Base-by-base conservation (phyloP, 139 green algal species). In the Raphidocelis subcapitata region DNA sequence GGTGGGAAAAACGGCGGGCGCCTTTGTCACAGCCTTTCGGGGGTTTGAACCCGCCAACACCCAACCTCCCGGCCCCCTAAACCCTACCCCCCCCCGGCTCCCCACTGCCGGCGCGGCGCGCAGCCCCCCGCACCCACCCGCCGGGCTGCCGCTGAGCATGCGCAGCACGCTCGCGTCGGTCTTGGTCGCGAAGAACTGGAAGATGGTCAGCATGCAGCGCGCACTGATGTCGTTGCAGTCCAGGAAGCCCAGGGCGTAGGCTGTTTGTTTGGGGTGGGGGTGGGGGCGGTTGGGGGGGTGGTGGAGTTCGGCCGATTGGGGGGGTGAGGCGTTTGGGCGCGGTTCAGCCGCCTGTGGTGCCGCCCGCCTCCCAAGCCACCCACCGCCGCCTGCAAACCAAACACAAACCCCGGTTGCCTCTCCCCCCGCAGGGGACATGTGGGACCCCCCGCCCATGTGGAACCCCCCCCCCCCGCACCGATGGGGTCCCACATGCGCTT, bases 401-500 rank as follows among this genome's bases (percentile, higher is more conserved):
- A n/a, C n/a, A n/a, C n/a, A n/a, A 5, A 26, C 4, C 32, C 62
- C 3, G 12, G 24, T n/a, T 61, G 52, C 52, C 12, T 14, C 15
- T 23, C 1, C 59, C 28, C 16, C 2, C 5, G 29, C 1, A 26
- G 59, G 14, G 23, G 12, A 24, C n/a, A 21, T 5, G 23, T 0
- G 26, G 1, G n/a, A 55, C 37, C 29, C 24, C 36, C 55, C 10
- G 8, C n/a, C 14, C 63, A 59, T n/a, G 24, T 2, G 5, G 24
- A 26, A 16, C 16, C 4, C 10, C 21, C 16, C 54, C 23, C 32
- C 67, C 1, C 16, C 82, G 77, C 72, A 93, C 88, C 93, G 51
- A 98, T 97, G 36, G 94, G 94, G 82, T 98, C 92, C 92, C 94
- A 98, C 94, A 98, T 98, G 54, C 92, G 86, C 69, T 96, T 88